Evolutionary conservation across 805 yeast genomes (phyloP), one percentile per base, ranked within the genome.

Genomic region (Isabelozyma heimii): DNA sequence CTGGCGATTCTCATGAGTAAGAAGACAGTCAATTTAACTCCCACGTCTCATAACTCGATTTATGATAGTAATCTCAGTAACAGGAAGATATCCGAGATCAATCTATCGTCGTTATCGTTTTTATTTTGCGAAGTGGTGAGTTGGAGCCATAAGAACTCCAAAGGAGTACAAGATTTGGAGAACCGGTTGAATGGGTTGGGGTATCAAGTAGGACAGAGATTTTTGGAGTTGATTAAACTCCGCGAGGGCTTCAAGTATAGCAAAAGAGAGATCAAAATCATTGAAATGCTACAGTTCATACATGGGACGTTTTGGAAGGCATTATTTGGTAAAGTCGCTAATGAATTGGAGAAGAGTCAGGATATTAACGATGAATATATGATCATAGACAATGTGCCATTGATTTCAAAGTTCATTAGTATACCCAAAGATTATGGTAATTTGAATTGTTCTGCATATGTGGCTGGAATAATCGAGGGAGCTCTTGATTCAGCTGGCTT

Each of bases 401-500:
- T 87, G 42, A 73, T 89, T 38, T 76, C 88, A n/a, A 81, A 80
- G 56, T 90, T 76, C 60, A 82, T 90, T 9, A 82, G 88, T 28
- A 84, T 87, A 4, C 97, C 97, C 2, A 82, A 80, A 55, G 96
- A 90, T 54, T 83, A 85, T 60, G 84, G 87, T 9, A 84, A 83
- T 52, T 75, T 89, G 58, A 88, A 87, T 60, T 87, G 94, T 60
- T 84, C 86, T 13, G 91, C 96, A 0, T 88, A 87, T 61, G 81
- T 85, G 1, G 96, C 96, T 0, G 97, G 97, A 0, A 77, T 90
- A 13, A 76, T 89, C 39, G 96, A 90, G 63, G 96, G 95, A 0
- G 83, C 89, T 1, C 69, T 90, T 49, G 94, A 87, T 58, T 75
- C 86, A 4, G 74, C 89, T 1, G 83, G 83, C 53, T 89, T 89